These are phyloP conservation scores for Pseudogymnoascus sp. DNA, from an alignment of 2,329 filamentous ascomycete species.

Conservation along the genomic window DNA sequence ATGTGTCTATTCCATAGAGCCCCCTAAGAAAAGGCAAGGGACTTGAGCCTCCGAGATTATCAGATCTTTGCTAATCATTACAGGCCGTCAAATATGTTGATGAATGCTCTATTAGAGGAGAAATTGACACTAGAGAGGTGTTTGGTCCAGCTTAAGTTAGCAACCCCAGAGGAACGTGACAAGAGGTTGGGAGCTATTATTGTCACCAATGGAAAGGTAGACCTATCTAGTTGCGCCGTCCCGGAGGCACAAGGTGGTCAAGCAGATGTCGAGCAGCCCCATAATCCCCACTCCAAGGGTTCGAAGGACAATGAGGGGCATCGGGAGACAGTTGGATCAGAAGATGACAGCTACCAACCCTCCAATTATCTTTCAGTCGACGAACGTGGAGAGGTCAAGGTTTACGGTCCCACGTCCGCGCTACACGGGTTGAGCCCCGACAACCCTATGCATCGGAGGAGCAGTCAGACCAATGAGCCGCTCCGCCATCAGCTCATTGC, in stretches of 20 bases:
- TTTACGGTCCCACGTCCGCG: slow-evolving; percentile 15
- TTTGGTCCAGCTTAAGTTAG: slow-evolving; percentile 1
- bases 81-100: slow-evolving; percentile 6
- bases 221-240: neutral
- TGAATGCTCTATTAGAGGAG: slow-evolving; percentile 2
- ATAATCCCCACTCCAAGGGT: neutral
- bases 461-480: neutral
- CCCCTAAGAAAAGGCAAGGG: neutral
- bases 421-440: neutral
- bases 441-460: neutral
- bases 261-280: neutral
- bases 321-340: neutral
- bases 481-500: slow-evolving; percentile 14
- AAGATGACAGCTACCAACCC: slow-evolving; percentile 9
- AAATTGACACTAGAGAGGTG: neutral
- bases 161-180: slow-evolving; percentile 1
- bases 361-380: slow-evolving; percentile 14
- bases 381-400: slow-evolving; percentile 12
- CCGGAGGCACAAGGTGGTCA: neutral
- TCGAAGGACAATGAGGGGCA: neutral
- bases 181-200: neutral
- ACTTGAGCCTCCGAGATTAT: neutral
- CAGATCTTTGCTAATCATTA: neutral
- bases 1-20: neutral
- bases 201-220: neutral